Conservation (phyloP, 208 protist genomes). For the Acanthamoeba sp. region DNA sequence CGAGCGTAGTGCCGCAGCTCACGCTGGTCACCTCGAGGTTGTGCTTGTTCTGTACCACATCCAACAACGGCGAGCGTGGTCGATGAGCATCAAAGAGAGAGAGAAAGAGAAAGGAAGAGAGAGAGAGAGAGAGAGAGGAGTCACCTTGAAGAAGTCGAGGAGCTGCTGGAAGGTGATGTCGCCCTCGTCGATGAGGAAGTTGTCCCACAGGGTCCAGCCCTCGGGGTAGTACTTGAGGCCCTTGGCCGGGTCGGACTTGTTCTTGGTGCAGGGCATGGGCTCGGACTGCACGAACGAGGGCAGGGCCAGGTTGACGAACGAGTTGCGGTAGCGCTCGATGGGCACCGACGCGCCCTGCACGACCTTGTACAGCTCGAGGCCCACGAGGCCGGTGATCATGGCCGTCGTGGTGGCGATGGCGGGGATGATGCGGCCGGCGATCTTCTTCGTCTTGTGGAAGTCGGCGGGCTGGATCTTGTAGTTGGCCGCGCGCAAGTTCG, state of each 20-base stretch:
- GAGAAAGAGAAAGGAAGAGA: too few species aligned
- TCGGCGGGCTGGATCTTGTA: conserved; percentile 89
- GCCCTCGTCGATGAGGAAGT: conserved; percentile 96
- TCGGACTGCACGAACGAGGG: conserved; percentile 97
- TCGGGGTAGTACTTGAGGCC: conserved; percentile 78
- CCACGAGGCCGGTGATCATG: conserved; percentile 98
- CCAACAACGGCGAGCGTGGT: not conserved
- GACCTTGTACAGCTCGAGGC: conserved; percentile 98
- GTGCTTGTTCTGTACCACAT: conserved; percentile 74
- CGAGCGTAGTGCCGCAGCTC: conserved; percentile 85
- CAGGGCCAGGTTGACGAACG: conserved; percentile 98
- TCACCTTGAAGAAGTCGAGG: conserved; percentile 90
- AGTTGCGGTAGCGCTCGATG: conserved; percentile 88
- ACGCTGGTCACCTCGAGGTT: conserved; percentile 87
- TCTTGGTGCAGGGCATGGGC: conserved; percentile 90
- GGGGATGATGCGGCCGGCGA: conserved; percentile 99
- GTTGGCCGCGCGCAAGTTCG: conserved; percentile 91
- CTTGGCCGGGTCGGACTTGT: conserved; percentile 79
- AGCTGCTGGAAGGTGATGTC: conserved; percentile 96
- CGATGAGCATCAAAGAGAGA: not conserved
- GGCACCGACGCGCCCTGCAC: conserved; percentile 39
- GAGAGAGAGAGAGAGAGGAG: not conserved
- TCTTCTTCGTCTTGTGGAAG: conserved; percentile 87
- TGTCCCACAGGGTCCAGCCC: conserved; percentile 97
- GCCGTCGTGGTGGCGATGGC: conserved; percentile 99